Conservation (phyloP, 1,284 basidiomycete genomes). For the Rhodofomes roseus region DNA sequence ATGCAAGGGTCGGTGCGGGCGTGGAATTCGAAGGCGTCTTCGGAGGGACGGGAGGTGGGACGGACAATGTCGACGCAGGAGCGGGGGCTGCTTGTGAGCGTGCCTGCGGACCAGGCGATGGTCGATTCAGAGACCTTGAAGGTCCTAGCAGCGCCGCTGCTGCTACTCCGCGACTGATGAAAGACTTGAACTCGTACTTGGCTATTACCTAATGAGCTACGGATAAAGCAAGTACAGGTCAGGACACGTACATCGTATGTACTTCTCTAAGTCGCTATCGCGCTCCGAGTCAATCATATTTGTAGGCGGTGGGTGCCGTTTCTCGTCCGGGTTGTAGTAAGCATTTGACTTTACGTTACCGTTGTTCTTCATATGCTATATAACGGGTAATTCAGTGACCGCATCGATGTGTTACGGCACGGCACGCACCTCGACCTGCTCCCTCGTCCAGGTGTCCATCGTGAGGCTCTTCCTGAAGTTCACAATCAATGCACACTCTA, state of each 20-base stretch:
- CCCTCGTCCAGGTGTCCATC: slow-evolving; percentile 81
- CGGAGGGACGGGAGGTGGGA: slow-evolving; percentile 8
- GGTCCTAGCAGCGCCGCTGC: slow-evolving; percentile 37
- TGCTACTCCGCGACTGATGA: slow-evolving; percentile 36
- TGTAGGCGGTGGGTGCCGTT: slow-evolving; percentile 72
- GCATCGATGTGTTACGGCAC: neutral
- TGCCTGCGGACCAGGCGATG: slow-evolving; percentile 8
- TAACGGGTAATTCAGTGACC: slow-evolving; percentile 16
- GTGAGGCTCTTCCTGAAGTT: slow-evolving; percentile 74
- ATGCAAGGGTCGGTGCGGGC: neutral
- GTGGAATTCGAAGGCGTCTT: neutral
- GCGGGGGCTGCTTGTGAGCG: slow-evolving; percentile 18
- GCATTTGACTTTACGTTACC: slow-evolving; percentile 78
- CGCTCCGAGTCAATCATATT: slow-evolving; percentile 76
- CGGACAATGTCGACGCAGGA: slow-evolving; percentile 6
- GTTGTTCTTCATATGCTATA: slow-evolving; percentile 66
- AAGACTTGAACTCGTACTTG: slow-evolving; percentile 73
- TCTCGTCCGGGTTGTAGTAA: slow-evolving; percentile 74
- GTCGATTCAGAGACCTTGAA: slow-evolving; percentile 33
- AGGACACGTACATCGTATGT: slow-evolving; percentile 62
- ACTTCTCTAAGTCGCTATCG: slow-evolving; percentile 82
- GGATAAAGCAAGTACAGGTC: neutral
- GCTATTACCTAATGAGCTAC: slow-evolving; percentile 34
- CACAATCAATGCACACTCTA: neutral
- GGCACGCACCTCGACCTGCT: slow-evolving; percentile 72